Percentiles rank a stretch among this genome's conserved stretches.
phyloP scores from a whole-genome alignment of 1,284 basidiomycete genomes.

The Polyporus tsugae region DNA sequence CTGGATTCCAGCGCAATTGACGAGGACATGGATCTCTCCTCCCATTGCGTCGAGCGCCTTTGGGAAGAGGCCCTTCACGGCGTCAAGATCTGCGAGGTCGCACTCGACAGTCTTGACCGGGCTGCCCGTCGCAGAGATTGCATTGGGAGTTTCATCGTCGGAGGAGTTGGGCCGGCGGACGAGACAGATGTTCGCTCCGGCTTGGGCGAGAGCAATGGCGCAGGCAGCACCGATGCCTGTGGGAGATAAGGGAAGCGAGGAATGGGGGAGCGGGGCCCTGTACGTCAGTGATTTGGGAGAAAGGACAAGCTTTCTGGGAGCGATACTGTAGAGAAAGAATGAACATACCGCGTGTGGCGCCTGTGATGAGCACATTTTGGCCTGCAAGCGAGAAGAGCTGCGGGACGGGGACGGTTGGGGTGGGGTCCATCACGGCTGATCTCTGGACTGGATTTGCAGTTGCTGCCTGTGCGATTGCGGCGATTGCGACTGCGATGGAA shows the following conservation, averaged over 20 bases:
- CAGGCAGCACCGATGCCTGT: conserved; percentile 79
- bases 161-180: conserved; percentile 66
- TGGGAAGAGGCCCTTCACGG: conserved; percentile 73
- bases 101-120: conserved; percentile 69
- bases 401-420: conserved; percentile 54
- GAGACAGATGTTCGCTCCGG: conserved; percentile 86
- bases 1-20: conserved; percentile 97
- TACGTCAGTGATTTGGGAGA: conserved; percentile 2
- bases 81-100: conserved; percentile 76
- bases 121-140: conserved; percentile 56
- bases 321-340: conserved; percentile 31
- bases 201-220: conserved; percentile 76
- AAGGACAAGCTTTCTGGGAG: conserved; percentile 16
- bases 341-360: conserved; percentile 55
- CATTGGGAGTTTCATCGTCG: conserved; percentile 65
- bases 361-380: conserved; percentile 74
- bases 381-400: conserved; percentile 68
- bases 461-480: conserved; percentile 15
- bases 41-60: conserved; percentile 69
- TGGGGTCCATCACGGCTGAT: conserved; percentile 49
- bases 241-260: conserved; percentile 31
- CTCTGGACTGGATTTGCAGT: conserved; percentile 8
- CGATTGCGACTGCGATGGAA: conserved; percentile 19
- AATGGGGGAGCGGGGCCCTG: conserved; percentile 17
- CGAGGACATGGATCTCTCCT: conserved; percentile 82